Conservation (phyloP, 257 asterid genomes). For the Linderniella brevidens region DNA sequence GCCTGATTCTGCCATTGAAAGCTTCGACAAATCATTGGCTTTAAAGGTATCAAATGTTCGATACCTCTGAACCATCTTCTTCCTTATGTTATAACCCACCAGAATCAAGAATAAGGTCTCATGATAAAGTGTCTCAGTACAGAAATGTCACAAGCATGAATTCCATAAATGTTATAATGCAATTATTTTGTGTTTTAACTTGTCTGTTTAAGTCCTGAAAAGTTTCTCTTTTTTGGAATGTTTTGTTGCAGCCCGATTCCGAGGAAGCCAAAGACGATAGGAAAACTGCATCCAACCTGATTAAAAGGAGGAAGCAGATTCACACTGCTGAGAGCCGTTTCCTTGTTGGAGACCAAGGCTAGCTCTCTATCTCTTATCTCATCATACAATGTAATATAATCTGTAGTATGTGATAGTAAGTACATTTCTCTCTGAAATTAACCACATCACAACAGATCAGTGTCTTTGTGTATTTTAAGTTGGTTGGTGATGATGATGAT, state of each 20-base stretch:
- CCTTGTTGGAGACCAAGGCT: constrained; percentile 25
- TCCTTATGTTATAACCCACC: background rate
- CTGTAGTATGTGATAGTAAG: too few relatives aligned
- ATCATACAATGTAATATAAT: too few relatives aligned
- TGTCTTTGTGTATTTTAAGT: too few relatives aligned
- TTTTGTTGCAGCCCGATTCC: constrained; percentile 38
- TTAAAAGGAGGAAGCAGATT: constrained; percentile 62
- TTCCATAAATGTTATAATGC: too few relatives aligned
- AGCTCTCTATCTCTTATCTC: too few relatives aligned
- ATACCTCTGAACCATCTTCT: background rate
- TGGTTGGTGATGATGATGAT: too few relatives aligned
- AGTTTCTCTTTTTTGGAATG: constrained; percentile 5
- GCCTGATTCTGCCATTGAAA: constrained; percentile 71
- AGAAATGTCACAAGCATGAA: too few relatives aligned
- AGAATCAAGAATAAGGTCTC: background rate
- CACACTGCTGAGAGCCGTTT: constrained; percentile 38
- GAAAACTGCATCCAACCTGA: constrained; percentile 37
- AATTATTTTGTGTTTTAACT: background rate
- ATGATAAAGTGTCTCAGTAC: too few relatives aligned
- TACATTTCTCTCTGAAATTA: too few relatives aligned
- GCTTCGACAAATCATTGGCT: constrained; percentile 72
- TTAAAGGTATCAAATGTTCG: constrained; percentile 32
- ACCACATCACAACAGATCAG: too few relatives aligned
- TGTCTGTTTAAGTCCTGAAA: background rate
- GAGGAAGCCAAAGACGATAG: constrained; percentile 52